These are phyloP conservation scores for Tetrastigma voinierianum DNA, from an alignment of 164 flowering plant species.

Conservation along the genomic window DNA sequence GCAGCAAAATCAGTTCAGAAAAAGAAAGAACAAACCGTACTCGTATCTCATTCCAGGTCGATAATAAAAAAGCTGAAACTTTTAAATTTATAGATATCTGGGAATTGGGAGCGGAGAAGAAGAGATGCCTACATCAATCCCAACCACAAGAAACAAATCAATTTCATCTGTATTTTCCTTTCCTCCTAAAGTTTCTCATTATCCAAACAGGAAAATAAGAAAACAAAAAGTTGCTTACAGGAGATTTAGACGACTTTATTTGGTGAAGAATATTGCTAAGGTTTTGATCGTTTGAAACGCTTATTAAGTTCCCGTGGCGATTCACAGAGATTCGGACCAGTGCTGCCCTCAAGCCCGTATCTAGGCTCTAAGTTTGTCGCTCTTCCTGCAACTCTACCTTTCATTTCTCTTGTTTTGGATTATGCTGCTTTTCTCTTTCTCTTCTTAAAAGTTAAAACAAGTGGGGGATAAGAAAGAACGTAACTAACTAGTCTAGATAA, in stretches of 20 bases:
- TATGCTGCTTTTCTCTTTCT: not conserved
- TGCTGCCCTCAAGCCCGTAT: conserved; percentile 28
- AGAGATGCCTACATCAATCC: too few species aligned
- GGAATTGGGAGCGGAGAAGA: too few species aligned
- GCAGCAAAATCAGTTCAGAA: not conserved
- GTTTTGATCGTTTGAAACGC: conserved; percentile 59
- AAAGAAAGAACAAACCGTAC: not conserved
- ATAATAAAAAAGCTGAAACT: too few species aligned
- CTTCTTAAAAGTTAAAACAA: too few species aligned
- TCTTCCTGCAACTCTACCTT: conserved; percentile 16
- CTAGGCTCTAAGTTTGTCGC: conserved; percentile 10
- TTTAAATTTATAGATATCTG: too few species aligned
- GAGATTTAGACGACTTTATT: conserved; percentile 58
- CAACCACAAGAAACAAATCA: too few species aligned
- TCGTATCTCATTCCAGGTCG: not conserved
- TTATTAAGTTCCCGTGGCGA: conserved; percentile 53
- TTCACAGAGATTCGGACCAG: conserved; percentile 31
- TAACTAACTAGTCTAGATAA: too few species aligned
- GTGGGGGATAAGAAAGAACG: too few species aligned
- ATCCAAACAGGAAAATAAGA: not conserved
- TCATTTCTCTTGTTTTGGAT: conserved; percentile 9
- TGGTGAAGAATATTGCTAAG: conserved; percentile 40
- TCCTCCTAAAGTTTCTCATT: not conserved
- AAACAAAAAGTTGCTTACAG: conserved; percentile 34
- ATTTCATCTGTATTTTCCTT: too few species aligned